These are phyloP conservation scores for slime mould (Dictyostelium discoideum) DNA, from an alignment of 78 protist genomes.

Conservation along the genomic window dicty_2.7 NC_007089.4:5540501-5541000, in stretches of 20 bases:
- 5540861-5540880: background rate
- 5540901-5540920: background rate
- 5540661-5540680: background rate
- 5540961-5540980: constrained; percentile 1
- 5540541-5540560: too few species aligned
- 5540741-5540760: background rate
- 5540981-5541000: background rate
- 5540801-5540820: background rate
- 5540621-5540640: too few species aligned
- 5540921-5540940: background rate
- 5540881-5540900: background rate
- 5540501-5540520: background rate
- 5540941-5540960: background rate
- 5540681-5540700: background rate
- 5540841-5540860: background rate
- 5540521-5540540: too few species aligned
- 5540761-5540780: constrained; percentile 2
- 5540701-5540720: background rate
- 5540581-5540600: too few species aligned
- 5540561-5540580: too few species aligned
- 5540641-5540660: background rate
- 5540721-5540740: background rate
- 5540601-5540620: too few species aligned
- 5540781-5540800: background rate
- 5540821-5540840: background rate